Evolutionary conservation across 1,139 yeast species (phyloP).

Genomic region (Candida sp.): DNA sequence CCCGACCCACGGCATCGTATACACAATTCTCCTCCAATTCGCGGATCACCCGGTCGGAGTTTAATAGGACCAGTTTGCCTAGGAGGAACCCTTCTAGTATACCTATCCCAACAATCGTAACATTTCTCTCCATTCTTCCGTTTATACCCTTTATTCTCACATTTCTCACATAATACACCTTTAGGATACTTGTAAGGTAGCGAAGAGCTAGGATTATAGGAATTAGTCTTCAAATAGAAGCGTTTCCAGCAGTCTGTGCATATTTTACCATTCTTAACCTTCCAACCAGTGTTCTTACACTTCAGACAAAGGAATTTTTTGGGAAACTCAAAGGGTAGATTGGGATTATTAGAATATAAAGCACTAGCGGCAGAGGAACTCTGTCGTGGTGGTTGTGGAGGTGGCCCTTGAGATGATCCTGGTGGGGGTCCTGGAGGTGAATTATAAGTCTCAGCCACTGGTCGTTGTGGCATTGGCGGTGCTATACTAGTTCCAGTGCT

Average conservation of each 20-base stretch:
- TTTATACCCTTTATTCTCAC: conserved; percentile 75
- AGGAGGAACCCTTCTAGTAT: conserved; percentile 30
- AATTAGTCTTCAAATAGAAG: conserved; percentile 23
- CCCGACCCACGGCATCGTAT: conserved; percentile 80
- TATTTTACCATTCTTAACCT: conserved; percentile 22
- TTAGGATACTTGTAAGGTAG: conserved; percentile 55
- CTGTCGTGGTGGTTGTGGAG: conserved; percentile 6
- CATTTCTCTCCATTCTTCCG: conserved; percentile 63
- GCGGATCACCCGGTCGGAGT: conserved; percentile 79
- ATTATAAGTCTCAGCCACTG: not conserved
- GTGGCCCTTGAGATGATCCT: conserved; percentile 4
- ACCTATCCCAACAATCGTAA: conserved; percentile 67
- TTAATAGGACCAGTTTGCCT: conserved; percentile 19
- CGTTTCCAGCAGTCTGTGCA: conserved; percentile 37
- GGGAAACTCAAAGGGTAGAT: conserved; percentile 56
- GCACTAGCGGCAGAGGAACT: conserved; percentile 13
- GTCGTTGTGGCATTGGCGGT: not conserved
- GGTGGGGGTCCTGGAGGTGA: conserved; percentile 6
- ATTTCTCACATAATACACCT: conserved; percentile 60
- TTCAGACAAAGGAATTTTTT: conserved; percentile 32
- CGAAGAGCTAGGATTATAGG: conserved; percentile 38
- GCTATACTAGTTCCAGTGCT: not conserved
- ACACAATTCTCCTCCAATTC: conserved; percentile 77
- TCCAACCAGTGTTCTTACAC: conserved; percentile 42
- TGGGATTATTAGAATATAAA: conserved; percentile 26